Evolutionary conservation across 2,329 filamentous ascomycete genomes (phyloP), one percentile per base, ranked within the genome.

Genomic region (Calonectria crousiana): DNA sequence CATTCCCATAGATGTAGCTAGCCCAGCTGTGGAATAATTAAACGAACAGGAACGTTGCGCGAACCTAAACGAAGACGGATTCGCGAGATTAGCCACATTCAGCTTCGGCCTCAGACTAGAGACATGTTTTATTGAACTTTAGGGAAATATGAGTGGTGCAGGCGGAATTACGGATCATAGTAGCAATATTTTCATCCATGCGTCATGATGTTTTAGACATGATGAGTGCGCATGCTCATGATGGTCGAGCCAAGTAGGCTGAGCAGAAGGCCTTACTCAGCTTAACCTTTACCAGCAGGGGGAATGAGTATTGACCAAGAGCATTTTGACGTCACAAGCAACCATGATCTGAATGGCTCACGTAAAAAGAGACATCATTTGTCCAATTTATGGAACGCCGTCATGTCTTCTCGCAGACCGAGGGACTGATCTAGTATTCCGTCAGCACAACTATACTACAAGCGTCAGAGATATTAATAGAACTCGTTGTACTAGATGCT

Each of bases 11-110:
- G 26, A n/a, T 41, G 32, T 13, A 20, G 10, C 66, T 68, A 68
- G 51, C 14, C 67, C 36, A 44, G 18, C 34, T 47, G 41, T 28
- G 26, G 67, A 49, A 36, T 34, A 26, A 38, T n/a, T 58, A 68
- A 18, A 58, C 66, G 51, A 58, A 30, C 6, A 58, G 67, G 67
- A 69, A 69, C 44, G 67, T 41, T 58, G 52, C 6, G 26, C 18
- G n/a, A 58, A 69, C 51, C 34, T 23, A 58, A 69, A 69, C 2
- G 34, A 14, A 28, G 32, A n/a, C 44, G 18, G 23, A 11, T 23
- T 34, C 36, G 26, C 52, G 16, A 30, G 5, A 11, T 60, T 69
- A 60, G 32, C 67, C 36, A 28, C 6, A 34, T 62, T 62, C 4
- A 28, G 56, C 18, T 10, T 41, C n/a, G 36, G 23, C 18, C 6